Conservation (phyloP, 2,329 filamentous ascomycete genomes). For the Penicillium sp. region DNA sequence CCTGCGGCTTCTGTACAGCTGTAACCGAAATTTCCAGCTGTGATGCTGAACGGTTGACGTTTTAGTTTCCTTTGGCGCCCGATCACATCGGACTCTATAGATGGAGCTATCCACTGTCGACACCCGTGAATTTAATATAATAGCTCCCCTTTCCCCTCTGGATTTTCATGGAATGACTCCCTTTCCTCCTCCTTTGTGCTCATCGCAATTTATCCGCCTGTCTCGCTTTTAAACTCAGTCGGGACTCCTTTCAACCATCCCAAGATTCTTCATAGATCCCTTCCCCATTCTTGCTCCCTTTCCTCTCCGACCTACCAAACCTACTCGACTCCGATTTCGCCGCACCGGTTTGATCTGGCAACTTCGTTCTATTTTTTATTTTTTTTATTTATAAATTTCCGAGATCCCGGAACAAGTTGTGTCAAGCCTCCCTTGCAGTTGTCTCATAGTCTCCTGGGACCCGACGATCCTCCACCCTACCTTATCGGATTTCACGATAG, state of each 20-base stretch:
- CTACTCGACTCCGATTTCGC: neutral
- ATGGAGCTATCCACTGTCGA: constrained; percentile 34
- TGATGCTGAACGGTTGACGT: constrained; percentile 34
- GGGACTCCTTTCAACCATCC: constrained; percentile 1
- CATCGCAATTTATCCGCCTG: constrained; percentile 5
- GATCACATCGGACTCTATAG: constrained; percentile 33
- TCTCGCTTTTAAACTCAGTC: constrained; percentile 8
- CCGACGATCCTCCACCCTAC: constrained; percentile 14
- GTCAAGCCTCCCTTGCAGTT: constrained; percentile 22
- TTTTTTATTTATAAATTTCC: neutral
- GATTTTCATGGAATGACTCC: constrained; percentile 16
- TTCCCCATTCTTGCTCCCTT: constrained; percentile 21
- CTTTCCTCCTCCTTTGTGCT: constrained; percentile 10
- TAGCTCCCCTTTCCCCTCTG: constrained; percentile 29
- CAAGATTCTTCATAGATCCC: constrained; percentile 26
- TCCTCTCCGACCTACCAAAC: neutral
- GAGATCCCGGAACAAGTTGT: constrained; percentile 1
- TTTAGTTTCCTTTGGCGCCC: constrained; percentile 28
- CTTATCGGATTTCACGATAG: constrained; percentile 19
- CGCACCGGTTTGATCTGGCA: neutral
- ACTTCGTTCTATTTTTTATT: neutral
- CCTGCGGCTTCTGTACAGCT: constrained; percentile 35
- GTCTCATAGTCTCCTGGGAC: constrained; percentile 19
- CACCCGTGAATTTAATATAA: constrained; percentile 24
- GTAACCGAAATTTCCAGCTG: constrained; percentile 33